phyloP scores from a whole-genome alignment of 2,329 filamentous ascomycete species.

The Monilinia fructicola region DNA sequence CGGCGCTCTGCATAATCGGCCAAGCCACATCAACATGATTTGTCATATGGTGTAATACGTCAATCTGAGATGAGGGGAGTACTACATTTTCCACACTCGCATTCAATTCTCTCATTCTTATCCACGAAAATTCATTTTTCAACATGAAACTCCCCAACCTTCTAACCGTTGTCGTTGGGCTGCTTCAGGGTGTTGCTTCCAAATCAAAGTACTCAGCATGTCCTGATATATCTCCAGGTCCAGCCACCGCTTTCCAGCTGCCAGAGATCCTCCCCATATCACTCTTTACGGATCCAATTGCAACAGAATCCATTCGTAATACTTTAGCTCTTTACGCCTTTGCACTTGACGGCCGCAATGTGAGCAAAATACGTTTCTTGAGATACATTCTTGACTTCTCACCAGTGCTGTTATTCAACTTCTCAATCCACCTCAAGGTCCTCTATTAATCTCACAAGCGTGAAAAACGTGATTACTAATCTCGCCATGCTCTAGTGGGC shows the following conservation, averaged over 20 bases:
- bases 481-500: background rate
- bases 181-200: background rate
- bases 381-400: background rate
- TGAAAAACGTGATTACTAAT: background rate
- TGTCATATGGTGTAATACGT: too few species aligned
- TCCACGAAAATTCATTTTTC: too few species aligned
- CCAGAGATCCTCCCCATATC: background rate
- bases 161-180: background rate
- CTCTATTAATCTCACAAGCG: background rate
- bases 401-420: rapidly evolving
- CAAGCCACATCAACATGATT: background rate
- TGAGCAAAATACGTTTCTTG: background rate
- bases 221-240: background rate
- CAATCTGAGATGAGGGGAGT: too few species aligned
- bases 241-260: background rate
- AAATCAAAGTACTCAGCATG: background rate
- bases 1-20: background rate
- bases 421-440: background rate
- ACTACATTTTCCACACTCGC: background rate
- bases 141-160: background rate
- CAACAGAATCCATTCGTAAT: background rate
- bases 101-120: background rate
- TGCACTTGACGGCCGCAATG: background rate
- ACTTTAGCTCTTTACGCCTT: background rate
- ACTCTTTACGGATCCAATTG: background rate